Evolutionary conservation across 306 rosid species (phyloP), one percentile per base, ranked within the genome.

Genomic region (Casuarina glauca): DNA sequence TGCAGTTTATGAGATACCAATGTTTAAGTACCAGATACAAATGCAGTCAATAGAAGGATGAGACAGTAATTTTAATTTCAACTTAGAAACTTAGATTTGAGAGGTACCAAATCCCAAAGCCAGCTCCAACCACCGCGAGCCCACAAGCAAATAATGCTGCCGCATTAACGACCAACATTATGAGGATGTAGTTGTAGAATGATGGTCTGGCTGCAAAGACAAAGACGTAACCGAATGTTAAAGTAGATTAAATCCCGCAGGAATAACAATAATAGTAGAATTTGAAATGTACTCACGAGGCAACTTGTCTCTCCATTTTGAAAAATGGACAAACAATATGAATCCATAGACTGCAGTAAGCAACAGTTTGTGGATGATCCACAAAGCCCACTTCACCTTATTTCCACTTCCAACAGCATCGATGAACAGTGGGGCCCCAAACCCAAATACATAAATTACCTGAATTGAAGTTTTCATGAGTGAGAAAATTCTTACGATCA

Each of bases 281-380:
- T 46, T 35, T 45, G 41, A 60, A 17, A 70, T 68, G 63, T 72
- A 86, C 96, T 90, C 81, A 89, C 96, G 94, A 39, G 94, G 93
- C 13, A 89, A 76, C 87, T 86, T 89, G 76, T 89, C 94, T 86
- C 87, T 93, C 94, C 91, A 89, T 84, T 90, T 90, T 49, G 91
- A 84, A 82, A 89, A 86, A 73, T 89, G 92, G 77, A 86, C 90
- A 80, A 88, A 93, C 76, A 90, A 79, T 78, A 90, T 86, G 91
- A 80, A 93, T 80, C 96, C 93, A 81, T 90, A 90, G 51, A 86
- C 91, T 69, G 90, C 83, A 43, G 92, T 85, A 42, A 88, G 87
- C 85, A 89, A 69, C 52, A 85, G 63, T 26, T 84, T 88, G 72
- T 93, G 88, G 70, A 89, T 51, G 76, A 87, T 79, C 96, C 89